Conservation (phyloP, 2,329 filamentous ascomycete genomes). For the Neofusicoccum umdonicola region DNA sequence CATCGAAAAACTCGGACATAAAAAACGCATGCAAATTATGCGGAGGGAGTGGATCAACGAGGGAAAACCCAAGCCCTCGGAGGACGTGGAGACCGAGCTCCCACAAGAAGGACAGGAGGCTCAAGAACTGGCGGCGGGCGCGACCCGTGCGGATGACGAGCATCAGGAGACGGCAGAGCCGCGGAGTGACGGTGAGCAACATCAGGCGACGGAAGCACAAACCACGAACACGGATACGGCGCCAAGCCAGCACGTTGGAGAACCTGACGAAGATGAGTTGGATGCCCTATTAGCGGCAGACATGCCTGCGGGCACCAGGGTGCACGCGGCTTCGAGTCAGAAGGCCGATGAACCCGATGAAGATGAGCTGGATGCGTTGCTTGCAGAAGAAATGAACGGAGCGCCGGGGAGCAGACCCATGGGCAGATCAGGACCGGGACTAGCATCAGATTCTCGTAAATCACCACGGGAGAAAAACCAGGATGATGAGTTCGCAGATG, state of each 20-base stretch:
- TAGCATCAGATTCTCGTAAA: conserved; percentile 10
- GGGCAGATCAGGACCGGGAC: conserved; percentile 7
- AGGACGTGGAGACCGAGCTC: background rate
- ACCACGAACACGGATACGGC: conserved; percentile 4
- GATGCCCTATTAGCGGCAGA: conserved; percentile 56
- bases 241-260: conserved; percentile 2
- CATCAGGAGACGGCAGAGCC: background rate
- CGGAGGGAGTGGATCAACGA: conserved; percentile 84
- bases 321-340: conserved; percentile 8
- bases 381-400: conserved; percentile 40
- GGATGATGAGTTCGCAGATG: conserved; percentile 38
- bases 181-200: conserved; percentile 19
- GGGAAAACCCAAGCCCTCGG: conserved; percentile 50
- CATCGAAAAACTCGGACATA: conserved; percentile 91
- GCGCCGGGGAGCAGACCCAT: background rate
- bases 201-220: conserved; percentile 17
- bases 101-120: conserved; percentile 1
- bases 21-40: conserved; percentile 70
- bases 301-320: background rate
- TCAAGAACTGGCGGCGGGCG: conserved; percentile 21
- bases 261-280: conserved; percentile 52
- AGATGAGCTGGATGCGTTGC: conserved; percentile 54
- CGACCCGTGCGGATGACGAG: conserved; percentile 4
- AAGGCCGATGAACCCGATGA: conserved; percentile 42
- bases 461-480: conserved; percentile 17